Base-by-base conservation (phyloP, 148 eudicot genomes). In the Rhododendron vialii region DNA sequence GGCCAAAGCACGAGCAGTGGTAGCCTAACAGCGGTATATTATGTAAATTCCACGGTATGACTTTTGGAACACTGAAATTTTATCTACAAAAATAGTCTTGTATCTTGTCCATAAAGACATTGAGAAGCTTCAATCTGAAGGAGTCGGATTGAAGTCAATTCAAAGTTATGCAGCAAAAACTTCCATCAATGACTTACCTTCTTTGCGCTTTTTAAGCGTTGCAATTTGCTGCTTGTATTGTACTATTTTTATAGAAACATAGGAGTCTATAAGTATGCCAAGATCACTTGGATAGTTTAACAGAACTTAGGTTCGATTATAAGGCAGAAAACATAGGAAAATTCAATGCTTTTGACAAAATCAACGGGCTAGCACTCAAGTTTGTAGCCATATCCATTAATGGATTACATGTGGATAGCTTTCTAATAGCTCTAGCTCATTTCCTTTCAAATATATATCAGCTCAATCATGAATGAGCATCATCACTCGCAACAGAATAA, bases 171-270 rank as follows among this genome's bases (percentile, higher is more conserved):
- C 38, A 41, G 41, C 18, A 63, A 59, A 55, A 47, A 47, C 5
- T 36, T 45, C 8, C 50, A 87, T 41, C 45, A 65, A 83, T 30
- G 71, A 78, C 92, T 84, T 33, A 95, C 98, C 99, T 93, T 95
- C 98, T 87, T 98, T 98, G 12, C 98, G 98, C 84, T 95, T 98
- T 86, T 96, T 98, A 84, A 98, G 98, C 61, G 96, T 94, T 71
- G 98, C 96, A 90, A 98, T 98, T 90, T 98, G 99, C 92, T 95
- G 98, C 90, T 98, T 94, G 82, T 95, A 91, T 89, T 94, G 96
- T 88, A 93, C 88, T 82, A 95, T 94, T 91, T 94, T 94, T 76
- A 94, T 98, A 86, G 99, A 93, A 83, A 98, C 89, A 84, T 91
- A 94, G 1, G 98, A 95, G 88, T 98, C 99, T 50, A 95, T 98